Base-by-base conservation (phyloP, 495 filamentous ascomycete genomes). In the Neurospora pannonica region DNA sequence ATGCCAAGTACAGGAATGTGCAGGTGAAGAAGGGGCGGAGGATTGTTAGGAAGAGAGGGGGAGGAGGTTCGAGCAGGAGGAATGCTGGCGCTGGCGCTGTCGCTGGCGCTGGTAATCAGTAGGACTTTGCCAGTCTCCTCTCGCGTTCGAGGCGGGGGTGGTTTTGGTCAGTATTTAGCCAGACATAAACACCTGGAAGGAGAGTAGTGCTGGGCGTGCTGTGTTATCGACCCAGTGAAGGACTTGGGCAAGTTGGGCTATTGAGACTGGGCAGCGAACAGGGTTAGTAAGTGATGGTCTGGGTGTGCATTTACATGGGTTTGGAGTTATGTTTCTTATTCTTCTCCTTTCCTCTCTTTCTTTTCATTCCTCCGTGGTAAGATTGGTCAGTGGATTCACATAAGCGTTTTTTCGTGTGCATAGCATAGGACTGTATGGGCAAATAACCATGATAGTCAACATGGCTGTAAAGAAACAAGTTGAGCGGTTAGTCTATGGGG, bases 1-100 rank as follows among this genome's bases (percentile, higher is more conserved):
- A 94, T 79, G 89, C 89, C 70, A 89, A 92, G 76, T 95, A 92
- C 85, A 88, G 88, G 78, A 83, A 89, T 76, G 93, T 92, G 40
- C 88, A 91, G 81, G 89, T 89, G 71, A 90, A 92, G 82, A 83
- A 87, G 70, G 85, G 88, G 67, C 84, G 93, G 79, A 88, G 85
- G 80, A 86, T 97, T 78, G 81, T 83, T 3, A 78, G 82, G 70
- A 79, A 75, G 19, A 81, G 71, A 28, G 11, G 38, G 69, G 69
- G 37, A 6, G 28, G 31, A 31, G 71, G n/a, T 9, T 39, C 19
- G 10, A 60, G 24, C 5, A 13, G 48, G 21, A 54, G 46, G 46
- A 5, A 9, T 54, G 21, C 46, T 34, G 28, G 28, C 54, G 48
- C 48, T 62, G 48, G n/a, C 46, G 21, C 48, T 62, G 48, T 8